These are phyloP conservation scores for Nakataea oryzae DNA, from an alignment of 2,329 filamentous ascomycete genomes.

Conservation along the genomic window DNA sequence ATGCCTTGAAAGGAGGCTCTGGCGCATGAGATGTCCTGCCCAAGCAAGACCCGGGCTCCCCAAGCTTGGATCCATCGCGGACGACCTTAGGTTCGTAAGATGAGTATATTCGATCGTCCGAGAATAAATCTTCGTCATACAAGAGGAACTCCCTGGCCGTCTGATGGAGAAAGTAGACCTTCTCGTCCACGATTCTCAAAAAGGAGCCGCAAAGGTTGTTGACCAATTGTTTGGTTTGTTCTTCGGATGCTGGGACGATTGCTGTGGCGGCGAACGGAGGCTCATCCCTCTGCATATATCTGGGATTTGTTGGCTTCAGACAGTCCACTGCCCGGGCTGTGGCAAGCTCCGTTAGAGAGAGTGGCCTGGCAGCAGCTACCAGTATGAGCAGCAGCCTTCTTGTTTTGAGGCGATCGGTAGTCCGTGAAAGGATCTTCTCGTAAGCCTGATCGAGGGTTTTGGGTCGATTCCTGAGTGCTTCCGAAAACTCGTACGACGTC, in stretches of 20 bases:
- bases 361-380: slow-evolving; percentile 18
- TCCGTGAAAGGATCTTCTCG: neutral
- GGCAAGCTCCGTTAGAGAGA: slow-evolving; percentile 21
- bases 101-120: too few species aligned
- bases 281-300: too few species aligned
- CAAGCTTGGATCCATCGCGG: too few species aligned
- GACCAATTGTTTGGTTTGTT: slow-evolving; percentile 10
- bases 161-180: slow-evolving; percentile 26
- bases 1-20: too few species aligned
- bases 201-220: slow-evolving; percentile 26
- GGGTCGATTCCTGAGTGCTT: neutral
- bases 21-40: too few species aligned
- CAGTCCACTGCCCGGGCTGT: slow-evolving; percentile 12
- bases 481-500: slow-evolving; percentile 14
- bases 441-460: neutral
- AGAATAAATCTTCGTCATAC: too few species aligned
- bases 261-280: too few species aligned
- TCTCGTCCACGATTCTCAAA: slow-evolving; percentile 18
- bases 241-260: neutral
- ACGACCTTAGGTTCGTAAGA: too few species aligned
- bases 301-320: neutral
- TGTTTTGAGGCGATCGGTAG: slow-evolving; percentile 6
- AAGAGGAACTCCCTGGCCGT: slow-evolving; percentile 28
- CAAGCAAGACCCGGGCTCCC: too few species aligned
- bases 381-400: slow-evolving; percentile 23